Conservation (phyloP, 139 green algal genomes). For the Medakamo hakoo region DNA sequence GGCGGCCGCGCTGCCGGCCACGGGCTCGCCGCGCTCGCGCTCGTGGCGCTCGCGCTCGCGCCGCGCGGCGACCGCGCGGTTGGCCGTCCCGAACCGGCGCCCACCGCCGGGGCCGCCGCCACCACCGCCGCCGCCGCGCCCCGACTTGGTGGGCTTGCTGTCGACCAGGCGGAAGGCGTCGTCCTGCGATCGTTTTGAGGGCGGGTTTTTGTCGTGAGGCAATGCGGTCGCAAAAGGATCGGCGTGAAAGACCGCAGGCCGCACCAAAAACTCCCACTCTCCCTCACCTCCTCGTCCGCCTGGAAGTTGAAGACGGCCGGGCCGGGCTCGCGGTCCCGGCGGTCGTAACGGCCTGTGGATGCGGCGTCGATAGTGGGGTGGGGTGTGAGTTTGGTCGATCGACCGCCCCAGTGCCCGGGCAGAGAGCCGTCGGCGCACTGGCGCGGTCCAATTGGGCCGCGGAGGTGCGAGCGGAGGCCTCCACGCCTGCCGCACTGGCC, state of each 20-base stretch:
- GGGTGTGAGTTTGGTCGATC: neutral
- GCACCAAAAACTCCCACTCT: no score
- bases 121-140: no score
- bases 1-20: no score
- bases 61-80: neutral
- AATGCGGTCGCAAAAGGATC: neutral
- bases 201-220: neutral
- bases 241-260: neutral
- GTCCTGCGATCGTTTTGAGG: constrained; percentile 36
- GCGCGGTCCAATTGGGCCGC: neutral
- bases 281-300: constrained; percentile 69
- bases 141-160: constrained; percentile 53
- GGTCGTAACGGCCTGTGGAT: constrained; percentile 16
- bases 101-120: constrained; percentile 19
- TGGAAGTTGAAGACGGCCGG: constrained; percentile 89
- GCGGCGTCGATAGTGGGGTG: neutral
- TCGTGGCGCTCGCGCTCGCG: neutral
- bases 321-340: constrained; percentile 20
- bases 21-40: neutral
- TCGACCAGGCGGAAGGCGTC: constrained; percentile 94
- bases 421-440: no score
- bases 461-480: no score
- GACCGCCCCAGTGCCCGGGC: no score
- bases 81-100: constrained; percentile 46
- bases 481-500: neutral